Evolutionary conservation across 2,329 filamentous ascomycete genomes (phyloP).

Genomic region (Aspergillus sp.): DNA sequence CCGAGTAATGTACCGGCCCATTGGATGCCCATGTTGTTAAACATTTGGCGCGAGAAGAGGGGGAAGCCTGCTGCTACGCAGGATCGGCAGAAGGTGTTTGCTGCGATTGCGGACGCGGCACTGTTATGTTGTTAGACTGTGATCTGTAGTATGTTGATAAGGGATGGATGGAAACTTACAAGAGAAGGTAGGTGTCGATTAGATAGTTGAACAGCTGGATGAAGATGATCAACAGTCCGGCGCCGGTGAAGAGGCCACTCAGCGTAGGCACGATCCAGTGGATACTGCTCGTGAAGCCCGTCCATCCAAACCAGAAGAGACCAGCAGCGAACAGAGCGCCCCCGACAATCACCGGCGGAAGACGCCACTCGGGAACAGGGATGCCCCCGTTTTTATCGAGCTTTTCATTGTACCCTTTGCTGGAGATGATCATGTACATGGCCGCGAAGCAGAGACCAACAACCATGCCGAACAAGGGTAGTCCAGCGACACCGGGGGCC

Average conservation of each 20-base stretch:
- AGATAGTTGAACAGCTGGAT: conserved; percentile 55
- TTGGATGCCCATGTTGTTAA: conserved; percentile 33
- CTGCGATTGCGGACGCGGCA: conserved; percentile 51
- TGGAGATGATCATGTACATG: conserved; percentile 58
- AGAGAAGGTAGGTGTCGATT: conserved; percentile 55
- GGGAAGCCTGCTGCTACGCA: conserved; percentile 49
- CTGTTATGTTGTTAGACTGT: conserved; percentile 5
- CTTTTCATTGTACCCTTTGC: conserved; percentile 64
- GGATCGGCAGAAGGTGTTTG: conserved; percentile 51
- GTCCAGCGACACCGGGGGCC: conserved; percentile 63
- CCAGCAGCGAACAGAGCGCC: conserved; percentile 53
- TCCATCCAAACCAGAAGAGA: conserved; percentile 76
- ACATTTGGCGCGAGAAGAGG: conserved; percentile 54
- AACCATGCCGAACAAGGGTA: conserved; percentile 84
- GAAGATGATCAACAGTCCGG: conserved; percentile 56
- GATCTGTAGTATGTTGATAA: neutral
- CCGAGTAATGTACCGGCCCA: conserved; percentile 35
- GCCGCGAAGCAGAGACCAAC: conserved; percentile 66
- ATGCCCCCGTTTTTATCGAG: conserved; percentile 60
- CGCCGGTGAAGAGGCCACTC: conserved; percentile 51
- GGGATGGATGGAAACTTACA: conserved; percentile 5
- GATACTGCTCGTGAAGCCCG: conserved; percentile 47
- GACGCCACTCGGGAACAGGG: conserved; percentile 54
- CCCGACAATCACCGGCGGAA: conserved; percentile 51
- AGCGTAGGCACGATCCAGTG: conserved; percentile 39